Conservation (phyloP, 2,329 filamentous ascomycete species). For the Neonectria neomacrospora region DNA sequence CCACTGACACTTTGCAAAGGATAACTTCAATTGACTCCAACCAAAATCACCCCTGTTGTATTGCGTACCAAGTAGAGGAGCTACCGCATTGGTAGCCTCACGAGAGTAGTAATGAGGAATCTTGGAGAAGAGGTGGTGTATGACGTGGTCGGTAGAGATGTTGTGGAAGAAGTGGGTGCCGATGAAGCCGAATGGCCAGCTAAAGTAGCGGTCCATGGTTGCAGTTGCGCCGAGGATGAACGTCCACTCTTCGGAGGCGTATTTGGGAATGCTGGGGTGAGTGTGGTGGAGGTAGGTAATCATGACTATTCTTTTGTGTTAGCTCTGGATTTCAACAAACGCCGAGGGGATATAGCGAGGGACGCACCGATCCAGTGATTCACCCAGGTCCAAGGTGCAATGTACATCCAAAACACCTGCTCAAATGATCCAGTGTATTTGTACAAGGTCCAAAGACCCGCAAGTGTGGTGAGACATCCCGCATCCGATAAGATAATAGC, state of each 20-base stretch:
- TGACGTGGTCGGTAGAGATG: slow-evolving; percentile 96
- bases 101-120: slow-evolving; percentile 98
- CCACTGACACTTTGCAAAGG: too few relatives aligned
- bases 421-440: too few relatives aligned
- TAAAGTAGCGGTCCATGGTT: slow-evolving; percentile 87
- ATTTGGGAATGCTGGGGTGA: slow-evolving; percentile 93
- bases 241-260: slow-evolving; percentile 87
- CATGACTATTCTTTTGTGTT: slow-evolving; percentile 70
- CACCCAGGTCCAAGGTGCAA: slow-evolving; percentile 80
- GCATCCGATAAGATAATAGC: slow-evolving; percentile 67
- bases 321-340: too few relatives aligned
- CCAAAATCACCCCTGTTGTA: too few relatives aligned
- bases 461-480: too few relatives aligned
- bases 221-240: slow-evolving; percentile 93
- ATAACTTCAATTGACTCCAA: too few relatives aligned
- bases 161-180: slow-evolving; percentile 91
- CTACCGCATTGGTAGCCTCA: slow-evolving; percentile 93
- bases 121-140: slow-evolving; percentile 95
- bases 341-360: not conserved
- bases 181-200: slow-evolving; percentile 80
- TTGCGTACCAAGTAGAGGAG: slow-evolving; percentile 56
- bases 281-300: slow-evolving; percentile 99
- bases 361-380: slow-evolving; percentile 94
- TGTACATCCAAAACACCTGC: slow-evolving; percentile 64
- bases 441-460: too few relatives aligned